A percentile compares a stretch with the other conserved stretches of the same genome.
phyloP scores from a whole-genome alignment of 2,329 filamentous ascomycete species.

The Fusarium metavorans region DNA sequence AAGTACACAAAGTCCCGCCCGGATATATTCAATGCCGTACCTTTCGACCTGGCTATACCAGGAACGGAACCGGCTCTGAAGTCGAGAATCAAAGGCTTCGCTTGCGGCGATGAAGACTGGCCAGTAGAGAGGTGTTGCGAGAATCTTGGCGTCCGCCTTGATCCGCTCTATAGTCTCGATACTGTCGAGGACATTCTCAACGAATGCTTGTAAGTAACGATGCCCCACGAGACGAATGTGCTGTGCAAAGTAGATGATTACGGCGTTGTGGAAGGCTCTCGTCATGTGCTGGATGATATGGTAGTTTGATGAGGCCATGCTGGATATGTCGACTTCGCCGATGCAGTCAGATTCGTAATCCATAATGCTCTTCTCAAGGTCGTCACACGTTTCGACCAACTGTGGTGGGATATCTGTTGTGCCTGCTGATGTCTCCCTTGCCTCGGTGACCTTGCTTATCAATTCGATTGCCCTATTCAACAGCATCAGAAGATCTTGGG shows the following conservation, averaged over 20 bases:
- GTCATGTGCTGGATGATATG: not conserved
- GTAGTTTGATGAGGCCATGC: not conserved
- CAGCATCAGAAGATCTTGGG: not conserved
- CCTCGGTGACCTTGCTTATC: not conserved
- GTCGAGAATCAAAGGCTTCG: not conserved
- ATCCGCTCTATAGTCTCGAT: not conserved
- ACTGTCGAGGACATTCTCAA: not conserved
- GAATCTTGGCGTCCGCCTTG: not conserved
- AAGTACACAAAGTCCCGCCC: not conserved
- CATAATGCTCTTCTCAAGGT: not conserved
- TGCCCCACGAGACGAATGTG: not conserved
- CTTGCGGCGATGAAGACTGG: not conserved
- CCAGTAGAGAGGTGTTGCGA: not conserved
- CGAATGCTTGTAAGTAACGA: not conserved
- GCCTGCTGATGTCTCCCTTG: not conserved
- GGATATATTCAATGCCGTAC: not conserved
- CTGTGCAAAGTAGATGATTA: not conserved
- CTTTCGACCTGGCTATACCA: not conserved
- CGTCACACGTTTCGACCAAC: not conserved
- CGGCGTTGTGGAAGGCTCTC: not conserved
- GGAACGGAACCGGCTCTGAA: not conserved
- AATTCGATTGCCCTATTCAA: not conserved
- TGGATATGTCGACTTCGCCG: not conserved
- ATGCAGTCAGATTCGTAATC: not conserved
- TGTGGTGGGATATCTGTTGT: not conserved